Evolutionary conservation across 306 rosid species (phyloP).

Genomic region (Dryas alaskensis): DNA sequence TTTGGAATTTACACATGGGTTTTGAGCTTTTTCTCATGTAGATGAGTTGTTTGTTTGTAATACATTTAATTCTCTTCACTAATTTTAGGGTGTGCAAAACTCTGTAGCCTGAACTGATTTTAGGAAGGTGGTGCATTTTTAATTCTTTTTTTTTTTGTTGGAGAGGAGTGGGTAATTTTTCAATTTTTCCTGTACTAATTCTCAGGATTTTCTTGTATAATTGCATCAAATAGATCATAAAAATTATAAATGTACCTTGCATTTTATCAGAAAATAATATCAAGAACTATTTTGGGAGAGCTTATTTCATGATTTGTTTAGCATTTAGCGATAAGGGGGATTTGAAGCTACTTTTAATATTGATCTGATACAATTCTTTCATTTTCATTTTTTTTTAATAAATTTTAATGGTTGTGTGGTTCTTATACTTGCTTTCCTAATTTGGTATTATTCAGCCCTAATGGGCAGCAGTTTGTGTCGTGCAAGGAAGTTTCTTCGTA

Average conservation of each 20-base stretch:
- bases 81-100: not conserved
- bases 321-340: not conserved
- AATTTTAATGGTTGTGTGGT: conserved; percentile 15
- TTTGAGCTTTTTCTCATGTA: too few relatives aligned
- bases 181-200: not conserved
- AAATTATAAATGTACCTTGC: too few relatives aligned
- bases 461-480: conserved; percentile 68
- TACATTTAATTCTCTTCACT: not conserved
- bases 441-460: conserved; percentile 65
- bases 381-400: not conserved
- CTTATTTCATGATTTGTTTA: not conserved
- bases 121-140: not conserved
- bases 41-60: too few relatives aligned
- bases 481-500: conserved; percentile 64
- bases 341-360: conserved; percentile 9
- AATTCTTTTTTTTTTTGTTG: not conserved
- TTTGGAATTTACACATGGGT: too few relatives aligned
- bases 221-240: not conserved
- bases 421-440: conserved; percentile 39
- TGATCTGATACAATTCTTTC: conserved; percentile 16
- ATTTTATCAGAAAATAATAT: not conserved
- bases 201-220: not conserved
- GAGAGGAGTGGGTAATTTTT: not conserved
- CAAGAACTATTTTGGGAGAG: not conserved
- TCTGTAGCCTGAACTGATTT: not conserved